Evolutionary conservation across 768 basidiomycete species (phyloP).

Genomic region (Rhizopogon vinicolor): DNA sequence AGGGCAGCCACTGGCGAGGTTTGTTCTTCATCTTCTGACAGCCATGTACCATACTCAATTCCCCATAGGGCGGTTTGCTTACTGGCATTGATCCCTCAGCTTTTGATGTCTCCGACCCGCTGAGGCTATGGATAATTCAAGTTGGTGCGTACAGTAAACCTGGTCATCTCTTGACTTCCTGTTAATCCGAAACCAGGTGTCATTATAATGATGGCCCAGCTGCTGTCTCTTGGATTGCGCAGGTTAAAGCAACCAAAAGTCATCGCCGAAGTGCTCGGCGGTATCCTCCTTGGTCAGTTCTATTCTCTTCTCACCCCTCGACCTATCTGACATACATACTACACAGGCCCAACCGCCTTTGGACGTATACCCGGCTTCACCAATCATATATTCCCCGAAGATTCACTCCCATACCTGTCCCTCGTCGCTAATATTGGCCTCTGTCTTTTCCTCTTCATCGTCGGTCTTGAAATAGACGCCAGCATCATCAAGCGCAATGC

Average conservation of each 20-base stretch:
- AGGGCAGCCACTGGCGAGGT: constrained; percentile 25
- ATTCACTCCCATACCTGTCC: constrained; percentile 71
- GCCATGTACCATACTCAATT: not conserved
- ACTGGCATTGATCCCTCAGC: constrained; percentile 67
- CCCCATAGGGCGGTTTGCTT: constrained; percentile 67
- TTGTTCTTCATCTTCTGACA: not conserved
- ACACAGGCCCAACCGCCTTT: constrained; percentile 45
- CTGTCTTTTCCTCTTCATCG: constrained; percentile 85
- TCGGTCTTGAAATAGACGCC: constrained; percentile 88
- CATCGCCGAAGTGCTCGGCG: constrained; percentile 89
- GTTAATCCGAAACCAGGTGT: constrained; percentile 33
- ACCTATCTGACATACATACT: not conserved
- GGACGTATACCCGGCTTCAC: constrained; percentile 91
- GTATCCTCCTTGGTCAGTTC: constrained; percentile 69
- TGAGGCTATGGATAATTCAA: constrained; percentile 76
- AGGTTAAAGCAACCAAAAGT: constrained; percentile 87
- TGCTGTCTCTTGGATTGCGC: constrained; percentile 58
- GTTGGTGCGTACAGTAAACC: constrained; percentile 42
- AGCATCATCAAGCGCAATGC: constrained; percentile 76
- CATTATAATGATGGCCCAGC: constrained; percentile 82
- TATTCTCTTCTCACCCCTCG: constrained; percentile 20
- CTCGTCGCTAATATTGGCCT: constrained; percentile 89
- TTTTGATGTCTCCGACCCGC: constrained; percentile 62
- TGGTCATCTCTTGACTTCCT: not conserved
- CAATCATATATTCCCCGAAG: constrained; percentile 71